Conservation (phyloP, 768 basidiomycete species). For the Collybia nuda region DNA sequence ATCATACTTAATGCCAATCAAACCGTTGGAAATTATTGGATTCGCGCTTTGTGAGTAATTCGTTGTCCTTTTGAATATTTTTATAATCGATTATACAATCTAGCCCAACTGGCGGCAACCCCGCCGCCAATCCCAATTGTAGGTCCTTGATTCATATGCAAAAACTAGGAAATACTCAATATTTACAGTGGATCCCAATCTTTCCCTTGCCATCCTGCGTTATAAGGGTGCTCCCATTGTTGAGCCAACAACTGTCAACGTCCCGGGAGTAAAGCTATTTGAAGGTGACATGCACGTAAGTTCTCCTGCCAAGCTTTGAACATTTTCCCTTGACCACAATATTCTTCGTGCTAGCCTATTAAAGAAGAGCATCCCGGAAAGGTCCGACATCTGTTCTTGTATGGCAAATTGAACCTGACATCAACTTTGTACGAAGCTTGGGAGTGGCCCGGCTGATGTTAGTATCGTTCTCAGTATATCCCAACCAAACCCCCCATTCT, state of each 20-base stretch:
- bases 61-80: too few species aligned
- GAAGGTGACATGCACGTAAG: constrained; percentile 29
- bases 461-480: constrained; percentile 21
- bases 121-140: too few species aligned
- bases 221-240: constrained; percentile 31
- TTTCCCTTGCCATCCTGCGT: constrained; percentile 30
- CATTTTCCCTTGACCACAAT: neutral
- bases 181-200: neutral
- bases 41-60: constrained; percentile 10
- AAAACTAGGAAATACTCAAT: constrained; percentile 11
- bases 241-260: constrained; percentile 28
- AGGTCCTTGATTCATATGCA: too few species aligned
- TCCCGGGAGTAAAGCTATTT: constrained; percentile 19
- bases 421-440: constrained; percentile 8
- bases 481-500: constrained; percentile 14
- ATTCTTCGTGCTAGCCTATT: constrained; percentile 8
- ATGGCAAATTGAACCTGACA: neutral
- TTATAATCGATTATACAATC: too few species aligned
- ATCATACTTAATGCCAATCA: constrained; percentile 36
- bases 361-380: constrained; percentile 14
- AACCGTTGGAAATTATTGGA: constrained; percentile 42
- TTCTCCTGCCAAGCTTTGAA: neutral
- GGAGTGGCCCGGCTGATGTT: constrained; percentile 18
- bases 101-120: too few species aligned
- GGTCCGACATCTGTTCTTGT: constrained; percentile 4